Evolutionary conservation across 1,284 basidiomycete species (phyloP), one percentile per base, ranked within the genome.

Genomic region (Microbotryum intermedium): DNA sequence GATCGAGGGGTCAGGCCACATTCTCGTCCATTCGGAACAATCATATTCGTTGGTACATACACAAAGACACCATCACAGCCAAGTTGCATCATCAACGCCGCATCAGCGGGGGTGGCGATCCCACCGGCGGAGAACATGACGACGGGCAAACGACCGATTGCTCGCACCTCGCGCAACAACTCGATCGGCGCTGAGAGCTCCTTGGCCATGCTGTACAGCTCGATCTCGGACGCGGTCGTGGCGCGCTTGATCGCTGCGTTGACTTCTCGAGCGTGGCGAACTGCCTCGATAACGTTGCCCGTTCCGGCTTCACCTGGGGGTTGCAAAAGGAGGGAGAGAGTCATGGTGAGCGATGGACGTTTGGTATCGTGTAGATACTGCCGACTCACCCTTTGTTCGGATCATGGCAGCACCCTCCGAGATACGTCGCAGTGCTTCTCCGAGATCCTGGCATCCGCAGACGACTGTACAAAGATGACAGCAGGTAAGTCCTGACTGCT

Each of bases 71-170:
- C 94, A 74, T 98, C 94, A 75, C 90, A 93, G 53, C 94, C 93
- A 44, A 99, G 83, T 74, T 97, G 93, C 94, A 98, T 98, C 94
- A 98, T 97, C 67, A 99, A 78, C 4, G 95, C 95, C 25, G 94
- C 95, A 75, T 99, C 94, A 66, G 92, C 92, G 52, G 94, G 94
- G 6, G 94, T 97, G 53, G 95, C 93, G 60, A 98, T 84, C 67
- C 94, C 94, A 63, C 94, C 94, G 53, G 94, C 72, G 26, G 75
- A 75, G 66, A 77, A 76, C 72, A 77, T 77, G 64, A 82, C 95
- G 21, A 97, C 93, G 2, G 94, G 93, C 50, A 99, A 80, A 57
- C 88, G 83, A 78, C 97, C 95, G 69, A 95, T 78, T 54, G 92
- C 82, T 13, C 94, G 92, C 1, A 90, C 90, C 79, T 98, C 94